Evolutionary conservation across 352 stramenopile species (phyloP).

Genomic region (Pythium folliculosum): DNA sequence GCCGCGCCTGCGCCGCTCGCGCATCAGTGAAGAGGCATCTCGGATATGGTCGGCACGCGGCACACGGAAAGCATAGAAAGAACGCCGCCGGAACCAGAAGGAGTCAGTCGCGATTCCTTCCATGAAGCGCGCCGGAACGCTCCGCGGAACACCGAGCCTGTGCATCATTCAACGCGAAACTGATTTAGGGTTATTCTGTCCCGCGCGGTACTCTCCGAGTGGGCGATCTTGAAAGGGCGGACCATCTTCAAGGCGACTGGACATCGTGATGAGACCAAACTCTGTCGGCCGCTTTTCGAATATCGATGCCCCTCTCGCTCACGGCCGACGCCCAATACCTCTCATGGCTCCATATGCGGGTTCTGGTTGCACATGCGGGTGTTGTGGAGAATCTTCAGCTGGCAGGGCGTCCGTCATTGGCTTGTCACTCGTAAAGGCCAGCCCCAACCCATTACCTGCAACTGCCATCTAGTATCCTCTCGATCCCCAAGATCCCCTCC

Average conservation of each 20-base stretch:
- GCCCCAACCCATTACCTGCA: background rate
- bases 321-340: no score
- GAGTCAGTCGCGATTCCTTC: constrained; percentile 3
- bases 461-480: constrained; percentile 11
- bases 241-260: constrained; percentile 5
- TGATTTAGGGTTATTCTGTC: constrained; percentile 10
- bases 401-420: background rate
- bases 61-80: constrained; percentile 16
- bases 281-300: no score
- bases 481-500: background rate
- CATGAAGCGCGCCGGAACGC: constrained; percentile 14
- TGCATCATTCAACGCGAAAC: background rate
- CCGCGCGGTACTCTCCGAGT: background rate
- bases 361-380: constrained; percentile 14
- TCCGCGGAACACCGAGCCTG: constrained; percentile 2
- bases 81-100: constrained; percentile 5
- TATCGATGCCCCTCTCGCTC: background rate
- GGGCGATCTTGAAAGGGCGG: constrained; percentile 17
- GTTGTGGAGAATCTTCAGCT: constrained; percentile 5
- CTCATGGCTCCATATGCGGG: no score
- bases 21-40: constrained; percentile 4
- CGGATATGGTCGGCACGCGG: constrained; percentile 12
- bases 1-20: background rate
- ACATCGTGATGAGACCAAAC: constrained; percentile 15
- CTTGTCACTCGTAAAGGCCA: background rate